A percentile compares a stretch with the other conserved stretches of the same genome.
These are phyloP conservation scores for Wickerhamiella parazyma DNA, from an alignment of 805 yeast genomes.

Conservation along the genomic window DNA sequence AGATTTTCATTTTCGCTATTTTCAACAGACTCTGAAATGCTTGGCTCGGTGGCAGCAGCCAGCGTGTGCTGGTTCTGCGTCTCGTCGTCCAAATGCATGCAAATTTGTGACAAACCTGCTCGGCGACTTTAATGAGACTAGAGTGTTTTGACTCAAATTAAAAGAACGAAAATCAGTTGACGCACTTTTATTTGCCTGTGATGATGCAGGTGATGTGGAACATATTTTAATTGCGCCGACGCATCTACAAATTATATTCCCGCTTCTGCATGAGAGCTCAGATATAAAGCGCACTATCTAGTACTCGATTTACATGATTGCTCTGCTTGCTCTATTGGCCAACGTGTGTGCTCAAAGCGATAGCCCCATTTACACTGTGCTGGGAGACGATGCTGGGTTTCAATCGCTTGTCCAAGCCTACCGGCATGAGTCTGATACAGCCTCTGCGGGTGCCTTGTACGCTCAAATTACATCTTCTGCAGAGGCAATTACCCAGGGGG, in stretches of 20 bases:
- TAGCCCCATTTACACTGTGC: conserved; percentile 1
- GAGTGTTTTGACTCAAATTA: too few relatives aligned
- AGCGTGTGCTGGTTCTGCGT: not conserved
- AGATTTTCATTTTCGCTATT: not conserved
- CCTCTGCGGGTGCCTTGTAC: not conserved
- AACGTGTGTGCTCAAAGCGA: conserved; percentile 1
- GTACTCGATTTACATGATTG: not conserved
- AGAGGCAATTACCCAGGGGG: conserved; percentile 10
- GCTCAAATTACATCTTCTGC: conserved; percentile 5
- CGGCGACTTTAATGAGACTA: not conserved
- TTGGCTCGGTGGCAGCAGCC: not conserved
- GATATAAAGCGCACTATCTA: not conserved
- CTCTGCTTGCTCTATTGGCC: not conserved
- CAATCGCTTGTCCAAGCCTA: conserved; percentile 1
- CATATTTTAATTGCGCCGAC: not conserved
- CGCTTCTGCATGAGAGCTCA: not conserved
- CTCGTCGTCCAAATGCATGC: not conserved
- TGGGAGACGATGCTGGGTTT: conserved; percentile 1
- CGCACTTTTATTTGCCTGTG: not conserved
- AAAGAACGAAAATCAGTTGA: too few relatives aligned
- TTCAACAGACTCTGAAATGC: not conserved
- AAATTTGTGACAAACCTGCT: not conserved
- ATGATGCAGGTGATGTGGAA: not conserved
- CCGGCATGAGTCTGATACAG: not conserved
- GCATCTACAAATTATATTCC: not conserved